phyloP scores from a whole-genome alignment of 148 eudicot genomes.

The Rhododendron ferrugineum region DNA sequence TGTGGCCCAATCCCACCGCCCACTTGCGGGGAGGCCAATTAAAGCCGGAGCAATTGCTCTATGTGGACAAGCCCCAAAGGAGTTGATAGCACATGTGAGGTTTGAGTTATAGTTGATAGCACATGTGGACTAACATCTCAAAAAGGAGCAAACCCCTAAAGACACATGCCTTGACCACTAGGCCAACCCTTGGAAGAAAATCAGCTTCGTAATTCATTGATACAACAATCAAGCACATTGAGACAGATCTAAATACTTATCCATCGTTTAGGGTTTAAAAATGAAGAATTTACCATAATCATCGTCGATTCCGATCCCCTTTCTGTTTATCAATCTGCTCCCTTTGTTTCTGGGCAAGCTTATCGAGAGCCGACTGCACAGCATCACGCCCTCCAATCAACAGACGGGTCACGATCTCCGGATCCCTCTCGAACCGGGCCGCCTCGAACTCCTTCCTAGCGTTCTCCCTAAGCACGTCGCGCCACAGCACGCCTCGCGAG shows the following conservation, averaged over 20 bases:
- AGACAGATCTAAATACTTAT: not conserved
- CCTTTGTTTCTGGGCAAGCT: constrained; percentile 67
- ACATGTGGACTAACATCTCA: too few species aligned
- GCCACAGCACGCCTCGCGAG: constrained; percentile 61
- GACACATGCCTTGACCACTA: too few species aligned
- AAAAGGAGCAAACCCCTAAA: too few species aligned
- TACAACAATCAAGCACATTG: not conserved
- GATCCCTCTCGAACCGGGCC: constrained; percentile 73
- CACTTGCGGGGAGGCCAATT: too few species aligned
- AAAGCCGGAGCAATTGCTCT: too few species aligned
- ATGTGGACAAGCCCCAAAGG: too few species aligned
- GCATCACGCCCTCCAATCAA: constrained; percentile 72
- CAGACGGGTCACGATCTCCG: constrained; percentile 66
- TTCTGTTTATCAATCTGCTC: constrained; percentile 55
- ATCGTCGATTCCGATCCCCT: constrained; percentile 20
- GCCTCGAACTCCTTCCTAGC: constrained; percentile 78
- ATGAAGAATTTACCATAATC: constrained; percentile 21
- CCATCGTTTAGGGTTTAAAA: not conserved
- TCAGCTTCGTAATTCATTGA: not conserved
- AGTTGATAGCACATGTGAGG: too few species aligned
- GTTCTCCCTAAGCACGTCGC: constrained; percentile 69
- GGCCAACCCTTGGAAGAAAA: too few species aligned
- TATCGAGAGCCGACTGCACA: constrained; percentile 63
- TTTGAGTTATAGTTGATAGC: too few species aligned
- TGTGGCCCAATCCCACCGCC: too few species aligned